phyloP scores from a whole-genome alignment of 495 filamentous ascomycete species.

The Diplogelasinospora grovesii region DNA sequence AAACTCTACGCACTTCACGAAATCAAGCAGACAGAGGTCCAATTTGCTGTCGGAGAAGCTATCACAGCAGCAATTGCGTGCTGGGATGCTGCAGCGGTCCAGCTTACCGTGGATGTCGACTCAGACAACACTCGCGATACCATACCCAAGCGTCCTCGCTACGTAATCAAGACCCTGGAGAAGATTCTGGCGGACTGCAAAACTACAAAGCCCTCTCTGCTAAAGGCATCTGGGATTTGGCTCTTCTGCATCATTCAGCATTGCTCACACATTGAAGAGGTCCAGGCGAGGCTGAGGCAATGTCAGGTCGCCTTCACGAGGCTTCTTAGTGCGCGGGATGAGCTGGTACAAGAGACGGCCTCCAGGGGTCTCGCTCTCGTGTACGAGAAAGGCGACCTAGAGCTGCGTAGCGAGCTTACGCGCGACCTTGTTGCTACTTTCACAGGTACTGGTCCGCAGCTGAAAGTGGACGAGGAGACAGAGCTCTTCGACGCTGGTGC shows the following conservation, averaged over 20 bases:
- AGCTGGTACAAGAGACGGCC: slow-evolving; percentile 91
- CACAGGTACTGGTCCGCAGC: slow-evolving; percentile 62
- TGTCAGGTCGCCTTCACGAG: slow-evolving; percentile 84
- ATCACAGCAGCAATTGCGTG: slow-evolving; percentile 67
- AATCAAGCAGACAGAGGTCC: slow-evolving; percentile 73
- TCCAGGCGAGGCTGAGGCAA: slow-evolving; percentile 64
- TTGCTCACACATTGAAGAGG: slow-evolving; percentile 65
- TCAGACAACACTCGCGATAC: slow-evolving; percentile 22
- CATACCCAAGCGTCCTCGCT: slow-evolving; percentile 33
- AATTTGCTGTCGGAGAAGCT: slow-evolving; percentile 85
- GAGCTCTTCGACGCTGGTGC: slow-evolving; percentile 92
- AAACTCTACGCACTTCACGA: slow-evolving; percentile 72
- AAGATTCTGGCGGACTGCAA: slow-evolving; percentile 67
- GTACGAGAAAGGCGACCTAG: slow-evolving; percentile 81
- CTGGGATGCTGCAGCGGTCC: slow-evolving; percentile 60
- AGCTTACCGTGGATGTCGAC: slow-evolving; percentile 43
- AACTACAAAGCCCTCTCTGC: slow-evolving; percentile 74
- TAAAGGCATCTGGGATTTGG: slow-evolving; percentile 89
- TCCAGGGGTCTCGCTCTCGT: slow-evolving; percentile 83
- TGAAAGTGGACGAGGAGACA: slow-evolving; percentile 81
- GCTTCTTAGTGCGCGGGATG: slow-evolving; percentile 81
- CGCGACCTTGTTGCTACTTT: slow-evolving; percentile 82
- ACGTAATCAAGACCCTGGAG: slow-evolving; percentile 52
- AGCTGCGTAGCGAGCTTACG: slow-evolving; percentile 73
- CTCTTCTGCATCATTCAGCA: slow-evolving; percentile 87